A percentile compares a stretch with the other conserved stretches of the same genome.
Conservation (phyloP, 345 rosid genomes). For the Bruguiera parviflora region DNA sequence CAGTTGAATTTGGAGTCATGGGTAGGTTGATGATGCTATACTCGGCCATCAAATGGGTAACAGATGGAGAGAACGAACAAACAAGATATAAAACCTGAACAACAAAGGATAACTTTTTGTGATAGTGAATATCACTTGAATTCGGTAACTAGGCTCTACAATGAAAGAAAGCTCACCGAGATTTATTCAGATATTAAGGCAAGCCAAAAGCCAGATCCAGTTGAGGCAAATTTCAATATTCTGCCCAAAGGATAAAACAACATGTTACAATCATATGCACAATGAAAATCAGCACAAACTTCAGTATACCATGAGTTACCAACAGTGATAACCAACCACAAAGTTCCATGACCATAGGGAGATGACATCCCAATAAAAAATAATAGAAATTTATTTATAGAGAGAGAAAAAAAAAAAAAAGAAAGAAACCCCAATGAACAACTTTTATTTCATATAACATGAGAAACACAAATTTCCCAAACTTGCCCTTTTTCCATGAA, state of each 20-base stretch:
- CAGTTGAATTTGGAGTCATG: conserved; percentile 29
- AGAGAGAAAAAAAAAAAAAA: too few relatives aligned
- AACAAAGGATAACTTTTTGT: conserved; percentile 4
- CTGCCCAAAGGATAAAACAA: not conserved
- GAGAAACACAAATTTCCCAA: not conserved
- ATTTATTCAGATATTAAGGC: not conserved
- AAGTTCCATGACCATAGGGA: not conserved
- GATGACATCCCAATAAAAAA: not conserved
- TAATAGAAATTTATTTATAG: not conserved
- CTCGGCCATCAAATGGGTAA: conserved; percentile 43
- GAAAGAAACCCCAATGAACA: too few relatives aligned
- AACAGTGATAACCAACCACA: not conserved
- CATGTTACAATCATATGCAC: not conserved
- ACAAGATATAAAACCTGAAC: conserved; percentile 3
- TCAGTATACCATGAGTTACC: not conserved
- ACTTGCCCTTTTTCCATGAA: not conserved
- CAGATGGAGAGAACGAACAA: conserved; percentile 3
- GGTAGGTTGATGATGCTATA: conserved; percentile 24
- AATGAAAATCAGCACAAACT: not conserved
- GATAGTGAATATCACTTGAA: not conserved
- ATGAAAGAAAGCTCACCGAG: not conserved
- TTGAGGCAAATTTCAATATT: not conserved
- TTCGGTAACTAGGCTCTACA: not conserved
- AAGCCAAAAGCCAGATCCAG: not conserved
- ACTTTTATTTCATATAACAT: not conserved